Percentiles rank a stretch among this genome's conserved stretches.
Evolutionary conservation across 2,329 filamentous ascomycete genomes (phyloP).

Genomic region (Epichloe sylvatica): DNA sequence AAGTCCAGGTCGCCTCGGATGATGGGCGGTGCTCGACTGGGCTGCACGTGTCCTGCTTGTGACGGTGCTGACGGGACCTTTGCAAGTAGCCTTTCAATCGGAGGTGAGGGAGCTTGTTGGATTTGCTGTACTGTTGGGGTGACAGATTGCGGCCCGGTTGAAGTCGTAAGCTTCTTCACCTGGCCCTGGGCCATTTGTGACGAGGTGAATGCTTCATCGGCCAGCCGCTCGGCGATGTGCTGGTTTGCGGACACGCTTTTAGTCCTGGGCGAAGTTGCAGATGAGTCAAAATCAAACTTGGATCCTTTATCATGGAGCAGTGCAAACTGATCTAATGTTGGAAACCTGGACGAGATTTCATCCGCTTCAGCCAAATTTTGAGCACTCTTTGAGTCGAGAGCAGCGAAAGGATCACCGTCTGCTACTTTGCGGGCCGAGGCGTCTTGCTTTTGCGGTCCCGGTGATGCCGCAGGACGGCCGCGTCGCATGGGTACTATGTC

Average conservation of each 20-base stretch:
- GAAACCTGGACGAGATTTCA: constrained; percentile 74
- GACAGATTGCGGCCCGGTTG: constrained; percentile 18
- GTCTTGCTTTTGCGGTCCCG: constrained; percentile 33
- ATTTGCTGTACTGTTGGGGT: constrained; percentile 13
- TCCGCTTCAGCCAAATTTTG: constrained; percentile 42
- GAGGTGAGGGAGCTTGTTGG: constrained; percentile 12
- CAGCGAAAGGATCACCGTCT: constrained; percentile 74
- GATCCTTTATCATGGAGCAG: constrained; percentile 70
- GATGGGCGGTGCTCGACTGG: constrained; percentile 49
- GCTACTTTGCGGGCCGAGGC: constrained; percentile 50
- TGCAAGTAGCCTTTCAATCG: constrained; percentile 18
- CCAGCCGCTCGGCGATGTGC: constrained; percentile 60
- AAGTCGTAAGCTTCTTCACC: constrained; percentile 7
- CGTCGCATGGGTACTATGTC: constrained; percentile 90
- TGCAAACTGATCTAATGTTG: constrained; percentile 84
- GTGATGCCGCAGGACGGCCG: constrained; percentile 45
- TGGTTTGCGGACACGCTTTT: constrained; percentile 40
- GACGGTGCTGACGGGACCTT: constrained; percentile 27
- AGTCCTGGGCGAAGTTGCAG: constrained; percentile 33
- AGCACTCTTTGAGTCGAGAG: constrained; percentile 53
- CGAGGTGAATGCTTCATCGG: constrained; percentile 67
- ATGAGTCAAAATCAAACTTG: constrained; percentile 69
- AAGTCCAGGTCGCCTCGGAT: constrained; percentile 50
- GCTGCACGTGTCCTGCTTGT: constrained; percentile 24
- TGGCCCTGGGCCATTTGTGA: constrained; percentile 14